These are phyloP conservation scores for Tylopilus vinaceipallidus DNA, from an alignment of 768 basidiomycete species.

Conservation along the genomic window DNA sequence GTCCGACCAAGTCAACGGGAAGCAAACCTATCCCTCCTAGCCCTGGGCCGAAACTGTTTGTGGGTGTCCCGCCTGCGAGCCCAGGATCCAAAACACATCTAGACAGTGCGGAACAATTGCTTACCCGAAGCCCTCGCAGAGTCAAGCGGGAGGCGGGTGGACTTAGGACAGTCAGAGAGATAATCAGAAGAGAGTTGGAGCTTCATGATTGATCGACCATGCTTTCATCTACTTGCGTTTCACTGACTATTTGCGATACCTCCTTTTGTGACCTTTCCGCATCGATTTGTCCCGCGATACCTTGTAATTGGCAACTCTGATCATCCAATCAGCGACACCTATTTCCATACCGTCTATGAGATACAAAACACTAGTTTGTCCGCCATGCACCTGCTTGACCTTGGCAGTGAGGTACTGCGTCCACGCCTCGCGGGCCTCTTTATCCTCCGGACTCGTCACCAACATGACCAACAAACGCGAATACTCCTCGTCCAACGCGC, in stretches of 20 bases:
- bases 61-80: slow-evolving; percentile 38
- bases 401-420: slow-evolving; percentile 44
- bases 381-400: slow-evolving; percentile 43
- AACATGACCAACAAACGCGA: slow-evolving; percentile 45
- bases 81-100: slow-evolving; percentile 50
- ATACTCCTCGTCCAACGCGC: slow-evolving; percentile 44
- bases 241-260: slow-evolving; percentile 17
- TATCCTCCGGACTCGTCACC: slow-evolving; percentile 42
- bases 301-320: slow-evolving; percentile 6
- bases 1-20: slow-evolving; percentile 37
- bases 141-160: slow-evolving; percentile 73
- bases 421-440: slow-evolving; percentile 39
- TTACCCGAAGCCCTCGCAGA: slow-evolving; percentile 67
- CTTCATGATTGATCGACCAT: slow-evolving; percentile 47
- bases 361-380: slow-evolving; percentile 47
- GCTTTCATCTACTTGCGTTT: slow-evolving; percentile 29
- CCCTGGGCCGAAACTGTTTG: slow-evolving; percentile 37
- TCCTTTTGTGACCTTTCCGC: slow-evolving; percentile 3
- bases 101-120: slow-evolving; percentile 59
- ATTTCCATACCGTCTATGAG: slow-evolving; percentile 43
- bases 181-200: slow-evolving; percentile 77
- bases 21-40: slow-evolving; percentile 32
- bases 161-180: slow-evolving; percentile 75
- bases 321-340: not conserved
- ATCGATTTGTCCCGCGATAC: slow-evolving; percentile 26